These are phyloP conservation scores for Conringia planisiliqua DNA, from an alignment of 345 rosid genomes.

Conservation along the genomic window DNA sequence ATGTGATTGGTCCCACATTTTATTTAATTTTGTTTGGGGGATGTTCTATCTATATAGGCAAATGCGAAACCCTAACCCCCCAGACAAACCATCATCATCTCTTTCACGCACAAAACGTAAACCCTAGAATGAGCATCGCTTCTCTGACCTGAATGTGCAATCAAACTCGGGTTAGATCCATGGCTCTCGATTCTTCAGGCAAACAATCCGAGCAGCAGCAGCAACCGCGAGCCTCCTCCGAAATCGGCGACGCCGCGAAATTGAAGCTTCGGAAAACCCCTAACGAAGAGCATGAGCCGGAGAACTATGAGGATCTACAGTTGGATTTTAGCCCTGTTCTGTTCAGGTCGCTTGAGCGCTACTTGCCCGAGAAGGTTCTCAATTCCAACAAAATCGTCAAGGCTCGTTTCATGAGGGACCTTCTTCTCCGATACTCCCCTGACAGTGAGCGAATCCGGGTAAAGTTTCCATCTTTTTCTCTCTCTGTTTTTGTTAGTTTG, in stretches of 20 bases:
- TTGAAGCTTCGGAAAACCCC: conserved; percentile 52
- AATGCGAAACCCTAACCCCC: conserved; percentile 39
- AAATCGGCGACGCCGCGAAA: conserved; percentile 6
- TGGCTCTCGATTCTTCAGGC: conserved; percentile 35
- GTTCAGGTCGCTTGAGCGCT: conserved; percentile 78
- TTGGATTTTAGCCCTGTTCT: conserved; percentile 64
- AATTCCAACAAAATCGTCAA: conserved; percentile 48
- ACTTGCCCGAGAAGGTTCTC: conserved; percentile 63
- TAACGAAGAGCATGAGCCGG: conserved; percentile 62
- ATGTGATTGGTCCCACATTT: conserved; percentile 12
- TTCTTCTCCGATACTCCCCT: conserved; percentile 72
- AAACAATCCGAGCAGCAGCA: conserved; percentile 24
- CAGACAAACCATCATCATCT: conserved; percentile 36
- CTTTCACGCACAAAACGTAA: conserved; percentile 24
- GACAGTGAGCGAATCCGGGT: conserved; percentile 74
- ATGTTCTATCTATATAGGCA: background rate
- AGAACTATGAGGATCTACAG: conserved; percentile 73
- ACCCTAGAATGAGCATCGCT: conserved; percentile 34
- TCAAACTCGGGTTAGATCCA: conserved; percentile 16
- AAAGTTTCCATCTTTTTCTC: background rate
- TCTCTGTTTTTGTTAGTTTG: background rate
- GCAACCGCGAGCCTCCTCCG: conserved; percentile 16
- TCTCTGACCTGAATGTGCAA: conserved; percentile 31
- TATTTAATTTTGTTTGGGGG: background rate
- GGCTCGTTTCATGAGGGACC: conserved; percentile 59